Conservation (phyloP, 2,329 filamentous ascomycete species). For the Fusarium sp. region DNA sequence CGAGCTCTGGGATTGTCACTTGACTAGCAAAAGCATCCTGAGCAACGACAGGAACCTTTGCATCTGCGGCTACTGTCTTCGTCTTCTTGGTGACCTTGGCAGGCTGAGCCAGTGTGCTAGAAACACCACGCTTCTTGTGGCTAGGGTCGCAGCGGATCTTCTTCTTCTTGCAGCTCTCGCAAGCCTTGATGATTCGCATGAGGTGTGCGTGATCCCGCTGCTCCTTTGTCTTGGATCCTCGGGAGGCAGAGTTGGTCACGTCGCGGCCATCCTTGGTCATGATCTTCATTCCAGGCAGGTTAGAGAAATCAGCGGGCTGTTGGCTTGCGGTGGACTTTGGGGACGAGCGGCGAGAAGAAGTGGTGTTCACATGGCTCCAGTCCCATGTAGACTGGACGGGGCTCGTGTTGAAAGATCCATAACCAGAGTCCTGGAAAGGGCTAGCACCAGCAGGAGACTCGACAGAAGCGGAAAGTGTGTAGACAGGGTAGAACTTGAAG, state of each 20-base stretch:
- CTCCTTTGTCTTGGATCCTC: conserved; percentile 75
- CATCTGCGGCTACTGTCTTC: conserved; percentile 45
- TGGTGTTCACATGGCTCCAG: conserved; percentile 56
- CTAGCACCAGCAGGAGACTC: conserved; percentile 60
- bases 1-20: conserved; percentile 33
- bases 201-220: conserved; percentile 75
- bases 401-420: conserved; percentile 62
- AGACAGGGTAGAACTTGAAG: conserved; percentile 71
- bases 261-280: conserved; percentile 73
- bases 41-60: conserved; percentile 21
- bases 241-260: conserved; percentile 71
- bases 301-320: conserved; percentile 60
- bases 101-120: conserved; percentile 50
- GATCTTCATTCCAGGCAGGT: conserved; percentile 74
- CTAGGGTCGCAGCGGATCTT: conserved; percentile 73
- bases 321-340: conserved; percentile 50
- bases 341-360: conserved; percentile 49
- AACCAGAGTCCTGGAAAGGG: conserved; percentile 59
- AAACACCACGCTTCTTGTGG: conserved; percentile 63
- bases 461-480: conserved; percentile 52
- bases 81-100: conserved; percentile 59
- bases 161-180: conserved; percentile 71
- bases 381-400: conserved; percentile 63
- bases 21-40: conserved; percentile 26
- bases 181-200: conserved; percentile 77